Percentiles rank a stretch among this genome's conserved stretches.
phyloP scores from a whole-genome alignment of 2,329 filamentous ascomycete species.

The Xylariomycetidae sp. region DNA sequence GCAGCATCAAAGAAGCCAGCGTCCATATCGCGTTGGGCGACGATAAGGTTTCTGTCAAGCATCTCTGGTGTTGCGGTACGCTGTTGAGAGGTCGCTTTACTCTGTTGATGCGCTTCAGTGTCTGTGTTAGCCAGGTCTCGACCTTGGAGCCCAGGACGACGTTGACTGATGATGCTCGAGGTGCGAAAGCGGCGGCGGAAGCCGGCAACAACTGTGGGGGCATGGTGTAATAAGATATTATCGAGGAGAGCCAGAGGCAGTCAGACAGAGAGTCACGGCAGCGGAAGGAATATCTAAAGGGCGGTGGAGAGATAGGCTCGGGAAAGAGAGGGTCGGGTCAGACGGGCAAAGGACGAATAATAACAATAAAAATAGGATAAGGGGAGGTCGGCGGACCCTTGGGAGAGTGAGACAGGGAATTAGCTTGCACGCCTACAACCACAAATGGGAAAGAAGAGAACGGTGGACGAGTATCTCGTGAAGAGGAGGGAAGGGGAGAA shows the following conservation, averaged over 20 bases:
- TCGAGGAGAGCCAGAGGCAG: conserved; percentile 10
- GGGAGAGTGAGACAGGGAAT: conserved; percentile 50
- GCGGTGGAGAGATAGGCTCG: conserved; percentile 18
- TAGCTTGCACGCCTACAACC: conserved; percentile 59
- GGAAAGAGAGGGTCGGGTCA: conserved; percentile 20
- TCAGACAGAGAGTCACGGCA: conserved; percentile 14
- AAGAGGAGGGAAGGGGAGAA: conserved; percentile 46
- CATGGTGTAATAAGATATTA: conserved; percentile 63
- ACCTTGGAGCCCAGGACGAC: conserved; percentile 89
- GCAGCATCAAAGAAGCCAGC: conserved; percentile 85
- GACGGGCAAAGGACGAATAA: conserved; percentile 37
- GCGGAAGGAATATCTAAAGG: conserved; percentile 29
- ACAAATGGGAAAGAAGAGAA: conserved; percentile 55
- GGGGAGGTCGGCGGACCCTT: conserved; percentile 52
- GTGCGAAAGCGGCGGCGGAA: conserved; percentile 93
- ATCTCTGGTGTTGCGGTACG: conserved; percentile 90
- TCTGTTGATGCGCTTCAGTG: conserved; percentile 92
- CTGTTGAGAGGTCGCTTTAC: conserved; percentile 97
- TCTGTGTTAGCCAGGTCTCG: conserved; percentile 95
- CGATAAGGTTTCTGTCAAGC: conserved; percentile 90
- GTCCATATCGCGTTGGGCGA: conserved; percentile 91
- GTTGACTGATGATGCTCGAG: conserved; percentile 83
- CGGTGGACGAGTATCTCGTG: conserved; percentile 55
- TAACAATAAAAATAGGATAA: conserved; percentile 41
- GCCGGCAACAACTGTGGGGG: conserved; percentile 89